Base-by-base conservation (phyloP, 352 stramenopile genomes). In the Pythium brachiatum region DNA sequence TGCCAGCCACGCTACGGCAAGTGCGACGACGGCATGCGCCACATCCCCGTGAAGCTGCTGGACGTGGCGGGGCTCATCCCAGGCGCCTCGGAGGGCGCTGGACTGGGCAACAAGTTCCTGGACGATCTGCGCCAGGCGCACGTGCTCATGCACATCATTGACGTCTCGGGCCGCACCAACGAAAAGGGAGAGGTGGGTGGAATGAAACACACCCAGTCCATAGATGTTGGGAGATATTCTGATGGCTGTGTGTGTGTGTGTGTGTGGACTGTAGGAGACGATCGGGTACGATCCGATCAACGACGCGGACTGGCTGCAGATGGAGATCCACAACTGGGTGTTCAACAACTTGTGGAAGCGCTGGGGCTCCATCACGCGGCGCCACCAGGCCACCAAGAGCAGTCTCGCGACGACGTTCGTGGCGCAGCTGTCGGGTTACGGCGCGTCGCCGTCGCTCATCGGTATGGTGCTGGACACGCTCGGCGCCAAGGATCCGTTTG, bases 71-170 rank as follows among this genome's bases (percentile, higher is more conserved):
- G 86, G 0, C 62, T 95, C 7, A 92, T 95, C 51, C 84, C 86
- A 0, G 86, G 86, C 4, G 88, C 88, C 0, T 97, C 86, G 1
- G 81, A 98, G 36, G 95, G 95, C 26, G 90, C 93, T 21, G 98
- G 98, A 0, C 80, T 99, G 0, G 98, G 98, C 18, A 99, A 99
- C 79, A 96, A 99, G 72, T 99, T 99, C 74, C 81, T 99, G 15
- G 92, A 96, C 60, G 88, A 96, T 64, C 63, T 96, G 41, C 86
- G 88, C 11, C 86, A 95, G 53, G 88, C 88, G 7, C 78, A 96
- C 53, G 88, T 96, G 54, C 78, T 96, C 23, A 88, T 96, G 78
- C 88, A 96, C 69, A 96, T 96, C 67, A 89, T 96, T 36, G 88
- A 96, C 64, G 85, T 95, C 41, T 94, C 83, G 13, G 88, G 88